phyloP scores from a whole-genome alignment of 1,284 basidiomycete species.

The Ganoderma resinaceum region DNA sequence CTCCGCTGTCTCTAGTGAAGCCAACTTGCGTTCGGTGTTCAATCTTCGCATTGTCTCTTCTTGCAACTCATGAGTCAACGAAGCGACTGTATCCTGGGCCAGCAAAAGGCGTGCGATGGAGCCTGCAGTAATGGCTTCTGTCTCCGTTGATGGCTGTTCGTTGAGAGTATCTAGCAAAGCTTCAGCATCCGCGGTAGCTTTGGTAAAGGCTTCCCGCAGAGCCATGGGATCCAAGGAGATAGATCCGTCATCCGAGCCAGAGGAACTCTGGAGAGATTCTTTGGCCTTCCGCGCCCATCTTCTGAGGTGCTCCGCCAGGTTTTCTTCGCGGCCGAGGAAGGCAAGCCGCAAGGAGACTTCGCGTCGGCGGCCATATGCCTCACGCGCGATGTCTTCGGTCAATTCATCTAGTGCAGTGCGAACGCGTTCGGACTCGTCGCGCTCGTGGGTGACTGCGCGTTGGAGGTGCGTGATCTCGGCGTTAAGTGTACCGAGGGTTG shows the following conservation, averaged over 20 bases:
- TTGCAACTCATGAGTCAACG: conserved; percentile 70
- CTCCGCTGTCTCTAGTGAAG: conserved; percentile 24
- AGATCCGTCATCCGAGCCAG: conserved; percentile 27
- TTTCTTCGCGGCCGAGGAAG: conserved; percentile 74
- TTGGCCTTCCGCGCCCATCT: conserved; percentile 60
- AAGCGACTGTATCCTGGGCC: conserved; percentile 65
- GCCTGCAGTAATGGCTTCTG: conserved; percentile 32
- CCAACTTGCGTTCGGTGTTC: conserved; percentile 51
- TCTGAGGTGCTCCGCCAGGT: conserved; percentile 59
- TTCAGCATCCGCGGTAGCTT: conserved; percentile 56
- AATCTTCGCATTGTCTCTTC: conserved; percentile 67
- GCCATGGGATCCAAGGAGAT: conserved; percentile 23
- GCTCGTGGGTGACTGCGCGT: conserved; percentile 51
- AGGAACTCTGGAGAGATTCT: conserved; percentile 47
- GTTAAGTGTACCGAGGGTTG: conserved; percentile 66
- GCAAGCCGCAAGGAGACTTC: conserved; percentile 77
- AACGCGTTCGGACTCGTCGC: conserved; percentile 56
- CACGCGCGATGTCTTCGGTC: conserved; percentile 75
- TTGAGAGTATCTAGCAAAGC: conserved; percentile 56
- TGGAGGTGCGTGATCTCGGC: conserved; percentile 52
- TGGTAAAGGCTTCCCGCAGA: conserved; percentile 42
- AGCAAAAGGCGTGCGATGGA: conserved; percentile 62
- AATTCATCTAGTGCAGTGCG: conserved; percentile 75
- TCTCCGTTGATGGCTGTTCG: conserved; percentile 34
- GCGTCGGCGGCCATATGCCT: conserved; percentile 76